These are phyloP conservation scores for Bonia amplexicaulis DNA, from an alignment of 176 grass and related monocot species.

Conservation along the genomic window DNA sequence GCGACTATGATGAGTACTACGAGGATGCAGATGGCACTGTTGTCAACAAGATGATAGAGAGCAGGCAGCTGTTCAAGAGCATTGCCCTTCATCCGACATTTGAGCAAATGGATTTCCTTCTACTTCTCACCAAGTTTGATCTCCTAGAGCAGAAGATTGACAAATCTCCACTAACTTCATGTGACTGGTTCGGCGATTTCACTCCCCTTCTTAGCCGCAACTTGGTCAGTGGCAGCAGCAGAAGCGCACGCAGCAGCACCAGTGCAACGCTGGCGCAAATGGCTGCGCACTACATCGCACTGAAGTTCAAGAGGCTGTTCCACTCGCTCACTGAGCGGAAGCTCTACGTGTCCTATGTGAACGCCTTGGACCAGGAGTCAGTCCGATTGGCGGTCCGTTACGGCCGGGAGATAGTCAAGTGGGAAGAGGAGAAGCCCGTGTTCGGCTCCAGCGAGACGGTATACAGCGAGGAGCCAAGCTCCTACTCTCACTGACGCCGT, in stretches of 20 bases:
- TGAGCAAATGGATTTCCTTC: slow-evolving; percentile 54
- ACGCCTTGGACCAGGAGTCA: slow-evolving; percentile 61
- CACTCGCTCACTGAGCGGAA: slow-evolving; percentile 49
- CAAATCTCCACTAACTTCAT: slow-evolving; percentile 51
- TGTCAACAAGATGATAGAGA: slow-evolving; percentile 87
- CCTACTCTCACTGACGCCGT: slow-evolving; percentile 44
- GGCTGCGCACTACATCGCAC: slow-evolving; percentile 60
- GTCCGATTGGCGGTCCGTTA: slow-evolving; percentile 53
- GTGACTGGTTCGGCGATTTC: slow-evolving; percentile 77
- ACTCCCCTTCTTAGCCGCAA: slow-evolving; percentile 56
- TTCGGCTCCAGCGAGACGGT: slow-evolving; percentile 54
- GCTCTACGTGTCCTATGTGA: slow-evolving; percentile 58
- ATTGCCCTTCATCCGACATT: slow-evolving; percentile 55
- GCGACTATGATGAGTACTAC: slow-evolving; percentile 67
- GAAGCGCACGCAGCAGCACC: neutral
- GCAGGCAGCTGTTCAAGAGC: slow-evolving; percentile 70
- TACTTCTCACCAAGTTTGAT: slow-evolving; percentile 86
- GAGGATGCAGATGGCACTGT: slow-evolving; percentile 44
- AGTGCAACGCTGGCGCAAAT: slow-evolving; percentile 60
- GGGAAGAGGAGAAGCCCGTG: slow-evolving; percentile 71
- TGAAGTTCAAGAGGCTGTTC: slow-evolving; percentile 86
- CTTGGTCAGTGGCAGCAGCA: slow-evolving; percentile 7
- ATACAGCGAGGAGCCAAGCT: slow-evolving; percentile 69
- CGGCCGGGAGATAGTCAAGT: slow-evolving; percentile 67
- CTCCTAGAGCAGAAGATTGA: slow-evolving; percentile 82